phyloP scores from a whole-genome alignment of 192 early-diverging fungal genomes.

The Lobosporangium transversale region DNA sequence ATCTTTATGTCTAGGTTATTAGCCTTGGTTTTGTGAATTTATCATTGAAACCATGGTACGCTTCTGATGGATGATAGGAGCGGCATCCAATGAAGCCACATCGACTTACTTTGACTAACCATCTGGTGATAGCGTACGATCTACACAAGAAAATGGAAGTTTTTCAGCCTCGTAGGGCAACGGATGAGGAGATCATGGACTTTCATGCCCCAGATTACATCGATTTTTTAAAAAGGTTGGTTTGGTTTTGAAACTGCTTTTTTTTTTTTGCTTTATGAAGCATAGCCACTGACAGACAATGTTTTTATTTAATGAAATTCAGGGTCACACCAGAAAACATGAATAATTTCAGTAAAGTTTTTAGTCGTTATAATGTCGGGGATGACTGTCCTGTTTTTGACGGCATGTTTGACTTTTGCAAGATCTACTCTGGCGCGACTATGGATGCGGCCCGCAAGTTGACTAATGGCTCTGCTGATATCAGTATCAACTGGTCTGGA shows the following conservation, averaged over 20 bases:
- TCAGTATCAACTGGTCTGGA: conserved; percentile 98
- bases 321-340: conserved; percentile 79
- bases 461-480: conserved; percentile 82
- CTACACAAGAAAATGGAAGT: conserved; percentile 92
- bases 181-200: conserved; percentile 88
- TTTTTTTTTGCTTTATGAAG: conserved; percentile 14
- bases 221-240: conserved; percentile 86
- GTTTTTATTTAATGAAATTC: not conserved
- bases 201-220: conserved; percentile 98
- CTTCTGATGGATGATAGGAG: conserved; percentile 54
- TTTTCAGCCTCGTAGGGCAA: conserved; percentile 85
- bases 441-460: conserved; percentile 92
- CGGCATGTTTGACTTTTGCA: conserved; percentile 96
- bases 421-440: conserved; percentile 92
- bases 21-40: not conserved
- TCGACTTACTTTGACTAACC: conserved; percentile 92
- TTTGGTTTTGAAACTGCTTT: not conserved
- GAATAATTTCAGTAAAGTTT: conserved; percentile 65
- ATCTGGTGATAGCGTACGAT: conserved; percentile 92
- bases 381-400: conserved; percentile 99
- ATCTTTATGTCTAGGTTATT: not conserved
- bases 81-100: conserved; percentile 93
- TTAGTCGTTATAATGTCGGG: conserved; percentile 87
- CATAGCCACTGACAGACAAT: not conserved
- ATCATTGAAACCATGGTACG: not conserved